Conservation (phyloP, 2,329 filamentous ascomycete species). For the Pseudogymnoascus sp. region DNA sequence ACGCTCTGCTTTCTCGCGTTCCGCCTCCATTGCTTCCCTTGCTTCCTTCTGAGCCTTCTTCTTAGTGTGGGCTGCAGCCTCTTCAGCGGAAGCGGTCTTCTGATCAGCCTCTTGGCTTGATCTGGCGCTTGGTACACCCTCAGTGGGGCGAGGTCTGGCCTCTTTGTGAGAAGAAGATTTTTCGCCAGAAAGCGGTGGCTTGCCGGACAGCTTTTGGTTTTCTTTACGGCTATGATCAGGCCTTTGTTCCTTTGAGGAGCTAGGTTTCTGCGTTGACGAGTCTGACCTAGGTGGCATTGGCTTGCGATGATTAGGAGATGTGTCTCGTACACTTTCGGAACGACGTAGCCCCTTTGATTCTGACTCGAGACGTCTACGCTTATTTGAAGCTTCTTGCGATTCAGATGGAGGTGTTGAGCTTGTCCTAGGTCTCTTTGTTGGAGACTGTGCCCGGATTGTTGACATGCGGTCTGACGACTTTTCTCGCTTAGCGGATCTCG, state of each 20-base stretch:
- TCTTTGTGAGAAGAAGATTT: slow-evolving; percentile 12
- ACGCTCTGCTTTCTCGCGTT: slow-evolving; percentile 28
- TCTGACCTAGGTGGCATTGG: background rate
- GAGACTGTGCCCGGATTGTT: slow-evolving; percentile 38
- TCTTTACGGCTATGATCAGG: background rate
- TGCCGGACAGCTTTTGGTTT: slow-evolving; percentile 13
- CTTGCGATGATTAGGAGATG: slow-evolving; percentile 21
- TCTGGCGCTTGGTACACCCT: slow-evolving; percentile 9
- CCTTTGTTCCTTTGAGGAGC: background rate
- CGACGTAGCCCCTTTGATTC: slow-evolving; percentile 14
- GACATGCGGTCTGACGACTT: slow-evolving; percentile 48
- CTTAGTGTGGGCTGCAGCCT: slow-evolving; percentile 21
- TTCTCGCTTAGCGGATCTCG: slow-evolving; percentile 52
- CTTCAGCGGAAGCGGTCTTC: background rate
- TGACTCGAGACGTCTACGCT: slow-evolving; percentile 50
- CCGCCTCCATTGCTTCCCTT: slow-evolving; percentile 20
- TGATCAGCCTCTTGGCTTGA: background rate
- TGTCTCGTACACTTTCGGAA: slow-evolving; percentile 19
- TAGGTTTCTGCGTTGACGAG: background rate
- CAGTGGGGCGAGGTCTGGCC: slow-evolving; percentile 8
- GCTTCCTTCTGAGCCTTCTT: slow-evolving; percentile 27
- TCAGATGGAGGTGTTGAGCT: slow-evolving; percentile 46
- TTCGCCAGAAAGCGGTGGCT: slow-evolving; percentile 17
- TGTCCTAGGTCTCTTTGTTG: slow-evolving; percentile 48
- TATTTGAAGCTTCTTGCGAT: slow-evolving; percentile 40